phyloP scores from a whole-genome alignment of 2,329 filamentous ascomycete genomes.

The Xylaria sp. region DNA sequence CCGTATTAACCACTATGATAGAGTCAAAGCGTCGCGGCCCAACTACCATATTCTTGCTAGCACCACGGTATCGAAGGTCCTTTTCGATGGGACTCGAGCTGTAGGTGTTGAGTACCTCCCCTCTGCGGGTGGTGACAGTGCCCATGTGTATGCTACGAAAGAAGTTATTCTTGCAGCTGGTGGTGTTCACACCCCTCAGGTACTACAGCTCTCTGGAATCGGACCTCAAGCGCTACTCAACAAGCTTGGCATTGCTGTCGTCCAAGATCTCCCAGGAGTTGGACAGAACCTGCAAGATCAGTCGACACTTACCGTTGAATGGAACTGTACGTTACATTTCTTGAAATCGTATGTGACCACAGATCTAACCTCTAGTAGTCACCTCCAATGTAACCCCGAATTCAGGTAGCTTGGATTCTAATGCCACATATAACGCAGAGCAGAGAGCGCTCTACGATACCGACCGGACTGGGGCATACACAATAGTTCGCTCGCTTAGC shows the following conservation, averaged over 20 bases:
- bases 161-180: conserved; percentile 59
- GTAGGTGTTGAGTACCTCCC: conserved; percentile 67
- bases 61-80: conserved; percentile 64
- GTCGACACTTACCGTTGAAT: conserved; percentile 33
- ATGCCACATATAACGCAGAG: conserved; percentile 51
- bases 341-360: not conserved
- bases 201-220: conserved; percentile 63
- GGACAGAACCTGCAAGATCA: conserved; percentile 60
- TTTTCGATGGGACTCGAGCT: conserved; percentile 66
- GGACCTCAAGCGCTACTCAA: conserved; percentile 54
- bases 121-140: conserved; percentile 43
- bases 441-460: conserved; percentile 49
- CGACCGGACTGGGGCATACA: conserved; percentile 29
- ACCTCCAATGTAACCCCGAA: conserved; percentile 46
- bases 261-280: conserved; percentile 60
- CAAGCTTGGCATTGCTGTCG: conserved; percentile 53
- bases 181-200: conserved; percentile 55
- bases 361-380: not conserved
- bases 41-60: conserved; percentile 70
- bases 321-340: conserved; percentile 34
- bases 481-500: conserved; percentile 32
- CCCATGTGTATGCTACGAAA: conserved; percentile 59
- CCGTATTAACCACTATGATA: conserved; percentile 46
- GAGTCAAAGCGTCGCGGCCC: conserved; percentile 55
- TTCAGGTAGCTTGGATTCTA: conserved; percentile 46